Evolutionary conservation across 139 green algal species (phyloP), one percentile per base, ranked within the genome.

Genomic region (Diplosphaera chodatii): DNA sequence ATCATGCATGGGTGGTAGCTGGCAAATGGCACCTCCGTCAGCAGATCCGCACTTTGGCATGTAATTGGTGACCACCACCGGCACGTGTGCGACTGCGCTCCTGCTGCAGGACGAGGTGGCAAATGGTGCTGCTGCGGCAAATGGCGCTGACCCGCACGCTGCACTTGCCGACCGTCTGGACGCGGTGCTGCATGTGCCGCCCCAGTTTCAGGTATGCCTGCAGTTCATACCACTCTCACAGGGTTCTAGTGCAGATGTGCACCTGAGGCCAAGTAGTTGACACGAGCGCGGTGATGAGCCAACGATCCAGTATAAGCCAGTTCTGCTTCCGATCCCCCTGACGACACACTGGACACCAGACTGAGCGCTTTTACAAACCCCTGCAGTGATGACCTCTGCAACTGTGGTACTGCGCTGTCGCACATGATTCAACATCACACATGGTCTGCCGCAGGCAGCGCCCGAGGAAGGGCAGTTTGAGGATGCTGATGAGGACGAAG

Each of bases 311-410:
- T 78, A 78, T 74, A 78, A 64, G 73, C 73, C 74, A 78, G 74
- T 78, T 78, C 74, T 78, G 74, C 74, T 78, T 66, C 74, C 73
- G 74, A 78, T 30, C 37, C 29, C 48, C 40, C 8, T 78, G 74
- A 74, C 73, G 74, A 59, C 29, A 73, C 41, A 63, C 68, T 74
- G 74, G 74, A 74, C 48, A 73, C 32, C 37, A 68, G 34, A 63
- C 72, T 77, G 72, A 77, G 72, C 72, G 59, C 48, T 59, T 25
- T 25, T 27, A n/a, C n/a, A n/a, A n/a, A n/a, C n/a, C n/a, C n/a
- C n/a, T n/a, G n/a, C n/a, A n/a, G n/a, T n/a, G n/a, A n/a, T n/a
- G n/a, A n/a, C n/a, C n/a, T n/a, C n/a, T n/a, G n/a, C n/a, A n/a
- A n/a, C n/a, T n/a, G n/a, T n/a, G n/a, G n/a, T n/a, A n/a, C n/a